Evolutionary conservation across 192 early-diverging fungal species (phyloP), one percentile per base, ranked within the genome.

Genomic region (Paraglomus brasilianum): DNA sequence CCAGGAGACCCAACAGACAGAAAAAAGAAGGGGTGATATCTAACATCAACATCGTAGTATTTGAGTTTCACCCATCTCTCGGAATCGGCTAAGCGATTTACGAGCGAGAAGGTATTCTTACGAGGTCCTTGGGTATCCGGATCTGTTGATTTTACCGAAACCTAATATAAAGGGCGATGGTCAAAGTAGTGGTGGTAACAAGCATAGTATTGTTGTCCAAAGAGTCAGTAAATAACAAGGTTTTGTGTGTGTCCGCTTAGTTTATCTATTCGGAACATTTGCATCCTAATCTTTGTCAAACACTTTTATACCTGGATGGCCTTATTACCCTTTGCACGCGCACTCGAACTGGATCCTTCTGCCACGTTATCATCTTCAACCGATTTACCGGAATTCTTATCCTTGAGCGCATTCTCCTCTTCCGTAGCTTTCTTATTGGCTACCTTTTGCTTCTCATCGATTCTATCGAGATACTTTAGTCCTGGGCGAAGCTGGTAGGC

Each of bases 381-480:
- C 69, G 60, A 13, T 75, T 59, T 40, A 61, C 75, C 4, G 48
- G 72, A 47, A 71, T 72, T 42, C 69, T 69, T 66, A 74, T 85
- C 17, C 60, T 77, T 46, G 13, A 66, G 51, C 9, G 80, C 74
- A n/a, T 85, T 83, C 40, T 89, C 86, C 15, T 83, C 85, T 8
- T 88, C 89, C 30, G 92, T 89, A 68, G 87, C 84, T 70, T 87
- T 78, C 63, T 89, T 88, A 58, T 74, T 84, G 5, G 88, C 86
- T 24, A 84, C 86, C 56, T 86, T 87, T 55, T 82, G 79, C 71
- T 95, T 96, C 50, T 94, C 92, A 38, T 87, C 85, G 72, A 95
- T 93, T 72, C 91, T 88, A 70, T 97, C 95, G 30, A 96, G 77
- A 74, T 98, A 96, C 63, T 87, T 88, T 44, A 98, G 85, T 21